These are phyloP conservation scores for Zoysia pacifica DNA, from an alignment of 176 grass and related monocot genomes.

Conservation along the genomic window DNA sequence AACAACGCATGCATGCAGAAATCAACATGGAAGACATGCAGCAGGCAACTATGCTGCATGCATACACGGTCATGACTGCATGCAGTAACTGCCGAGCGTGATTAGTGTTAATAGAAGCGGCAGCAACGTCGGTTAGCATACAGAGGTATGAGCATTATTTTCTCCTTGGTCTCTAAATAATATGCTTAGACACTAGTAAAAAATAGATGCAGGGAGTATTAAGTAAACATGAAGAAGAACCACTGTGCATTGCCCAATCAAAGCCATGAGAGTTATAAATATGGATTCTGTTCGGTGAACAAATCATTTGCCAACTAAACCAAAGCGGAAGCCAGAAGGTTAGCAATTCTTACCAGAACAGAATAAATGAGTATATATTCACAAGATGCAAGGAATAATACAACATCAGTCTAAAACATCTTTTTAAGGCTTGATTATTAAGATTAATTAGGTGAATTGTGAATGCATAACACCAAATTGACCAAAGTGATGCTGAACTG, in stretches of 20 bases:
- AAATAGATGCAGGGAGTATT: too few species aligned
- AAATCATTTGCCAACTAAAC: background rate
- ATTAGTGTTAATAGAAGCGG: too few species aligned
- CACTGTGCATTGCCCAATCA: background rate
- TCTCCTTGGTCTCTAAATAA: too few species aligned
- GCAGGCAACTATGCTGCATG: too few species aligned
- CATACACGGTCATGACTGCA: too few species aligned
- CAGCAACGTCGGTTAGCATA: too few species aligned
- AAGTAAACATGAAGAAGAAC: constrained; percentile 14
- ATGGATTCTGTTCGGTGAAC: background rate
- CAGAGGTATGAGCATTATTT: too few species aligned
- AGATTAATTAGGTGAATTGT: background rate
- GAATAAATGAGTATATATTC: background rate
- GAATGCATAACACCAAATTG: background rate
- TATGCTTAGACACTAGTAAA: too few species aligned
- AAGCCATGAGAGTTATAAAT: background rate
- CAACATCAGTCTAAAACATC: too few species aligned
- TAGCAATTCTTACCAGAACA: background rate
- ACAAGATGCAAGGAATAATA: background rate
- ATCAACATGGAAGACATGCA: too few species aligned
- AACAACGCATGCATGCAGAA: too few species aligned
- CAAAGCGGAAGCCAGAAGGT: background rate
- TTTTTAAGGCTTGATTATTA: background rate
- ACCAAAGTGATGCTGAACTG: constrained; percentile 12
- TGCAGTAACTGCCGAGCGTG: too few species aligned